phyloP scores from a whole-genome alignment of 1,284 basidiomycete genomes.

The Marasmius sp. region DNA sequence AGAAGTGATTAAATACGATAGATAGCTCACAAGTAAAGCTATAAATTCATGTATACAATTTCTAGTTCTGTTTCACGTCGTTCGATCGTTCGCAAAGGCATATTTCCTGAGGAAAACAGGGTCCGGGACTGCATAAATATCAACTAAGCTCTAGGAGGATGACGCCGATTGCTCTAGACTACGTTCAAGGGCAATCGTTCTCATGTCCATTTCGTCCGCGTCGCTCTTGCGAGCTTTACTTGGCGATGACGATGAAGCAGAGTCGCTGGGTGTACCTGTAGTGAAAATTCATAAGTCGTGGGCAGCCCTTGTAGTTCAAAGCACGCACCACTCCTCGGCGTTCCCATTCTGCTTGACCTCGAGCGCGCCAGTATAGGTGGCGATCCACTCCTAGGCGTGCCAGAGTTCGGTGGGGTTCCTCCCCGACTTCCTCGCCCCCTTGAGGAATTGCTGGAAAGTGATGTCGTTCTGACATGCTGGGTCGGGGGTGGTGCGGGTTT shows the following conservation, averaged over 20 bases:
- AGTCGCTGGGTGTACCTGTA: background rate
- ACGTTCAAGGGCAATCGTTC: conserved; percentile 27
- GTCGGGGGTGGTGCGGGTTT: conserved; percentile 5
- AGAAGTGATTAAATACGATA: background rate
- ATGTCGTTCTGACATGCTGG: conserved; percentile 18
- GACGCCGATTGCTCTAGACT: conserved; percentile 42
- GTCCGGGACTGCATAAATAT: no score
- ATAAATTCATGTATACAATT: no score
- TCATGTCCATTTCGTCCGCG: conserved; percentile 19
- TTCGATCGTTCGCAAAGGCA: no score
- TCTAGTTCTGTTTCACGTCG: no score
- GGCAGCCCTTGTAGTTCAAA: background rate
- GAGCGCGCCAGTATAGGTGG: conserved; percentile 14
- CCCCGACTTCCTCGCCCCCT: conserved; percentile 31
- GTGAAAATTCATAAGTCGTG: background rate
- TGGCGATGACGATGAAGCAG: background rate
- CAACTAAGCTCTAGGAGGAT: background rate
- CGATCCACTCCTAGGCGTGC: conserved; percentile 33
- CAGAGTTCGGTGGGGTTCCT: conserved; percentile 37
- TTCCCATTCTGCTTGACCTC: background rate
- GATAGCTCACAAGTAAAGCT: background rate
- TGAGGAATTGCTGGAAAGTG: conserved; percentile 28
- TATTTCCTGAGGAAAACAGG: no score
- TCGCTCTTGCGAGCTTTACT: conserved; percentile 9
- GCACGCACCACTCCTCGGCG: conserved; percentile 8